Base-by-base conservation (phyloP, 2,329 filamentous ascomycete species). In the Diaporthe destruens region DNA sequence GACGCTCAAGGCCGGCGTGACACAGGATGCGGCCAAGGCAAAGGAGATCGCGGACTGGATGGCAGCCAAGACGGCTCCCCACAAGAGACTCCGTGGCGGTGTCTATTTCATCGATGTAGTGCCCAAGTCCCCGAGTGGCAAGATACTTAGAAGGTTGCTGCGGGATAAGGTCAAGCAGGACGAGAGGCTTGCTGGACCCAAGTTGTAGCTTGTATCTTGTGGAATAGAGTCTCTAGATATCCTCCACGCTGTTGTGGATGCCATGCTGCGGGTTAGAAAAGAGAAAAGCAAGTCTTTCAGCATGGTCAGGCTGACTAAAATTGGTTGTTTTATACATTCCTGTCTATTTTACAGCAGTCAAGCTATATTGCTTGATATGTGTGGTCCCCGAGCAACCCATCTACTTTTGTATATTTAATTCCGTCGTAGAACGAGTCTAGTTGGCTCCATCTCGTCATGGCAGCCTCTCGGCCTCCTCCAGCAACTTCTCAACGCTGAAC, bases 401-500 rank as follows among this genome's bases (percentile, higher is more conserved):
- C 32, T 66, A 53, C 14, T 29, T 18, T 20, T 25, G 32, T 39
- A 66, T 23, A 53, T 8, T 18, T 14, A 5, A n/a, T 65, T n/a
- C 2, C 44, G 25, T 25, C 32, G n/a, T 5, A 11, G 47, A 12
- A 25, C 16, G 7, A 20, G 12, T 44, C 29, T 34, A 54, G 20
- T 25, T 18, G 23, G 11, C 32, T 32, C 42, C 20, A 12, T 44
- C 16, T 42, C 16, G 12, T 18, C 39, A 90, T 67, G 84, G 88
- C 79, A 97, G 84, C 83, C 91, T 94, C 87, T 98, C 95, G 0
- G 94, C 92, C 86, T 98, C 96, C 76, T 97, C 94, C 74, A 99
- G 82, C 79, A 99, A 81, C 81, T 92, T 91, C 81, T 98, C 93
- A 8, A 99, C 88, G 76, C 89, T 94, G 80, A 99, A 99, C 68